These are phyloP conservation scores for Pseudopithomyces maydicus DNA, from an alignment of 2,329 filamentous ascomycete species.

Conservation along the genomic window DNA sequence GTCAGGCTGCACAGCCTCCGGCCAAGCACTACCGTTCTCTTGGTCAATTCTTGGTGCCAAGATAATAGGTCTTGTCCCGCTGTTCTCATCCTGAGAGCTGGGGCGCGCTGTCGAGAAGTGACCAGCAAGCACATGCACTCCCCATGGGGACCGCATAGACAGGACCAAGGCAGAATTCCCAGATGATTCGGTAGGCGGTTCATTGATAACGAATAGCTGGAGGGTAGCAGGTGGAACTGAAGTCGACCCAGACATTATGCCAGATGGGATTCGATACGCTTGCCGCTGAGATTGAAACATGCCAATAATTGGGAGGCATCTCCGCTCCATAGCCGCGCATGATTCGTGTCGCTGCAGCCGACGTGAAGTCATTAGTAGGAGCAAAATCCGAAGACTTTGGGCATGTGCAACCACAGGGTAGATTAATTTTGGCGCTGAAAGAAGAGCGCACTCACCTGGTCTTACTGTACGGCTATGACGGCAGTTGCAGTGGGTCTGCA, in stretches of 20 bases:
- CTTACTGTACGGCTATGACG: background rate
- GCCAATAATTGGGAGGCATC: background rate
- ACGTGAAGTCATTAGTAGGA: background rate
- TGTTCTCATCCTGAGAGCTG: background rate
- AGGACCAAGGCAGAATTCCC: background rate
- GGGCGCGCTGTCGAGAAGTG: background rate
- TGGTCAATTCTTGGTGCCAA: conserved; percentile 6
- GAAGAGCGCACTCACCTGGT: background rate
- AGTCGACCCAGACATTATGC: background rate
- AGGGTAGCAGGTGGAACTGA: too few species aligned
- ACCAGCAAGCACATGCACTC: background rate
- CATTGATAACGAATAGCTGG: too few species aligned
- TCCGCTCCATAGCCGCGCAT: background rate
- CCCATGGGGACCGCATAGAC: background rate
- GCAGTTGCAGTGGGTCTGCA: background rate
- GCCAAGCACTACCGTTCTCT: conserved; percentile 3
- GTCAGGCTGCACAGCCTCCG: conserved; percentile 3
- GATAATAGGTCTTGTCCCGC: conserved; percentile 5
- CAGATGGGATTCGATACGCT: background rate
- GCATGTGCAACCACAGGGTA: background rate
- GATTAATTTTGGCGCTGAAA: background rate
- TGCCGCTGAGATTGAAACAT: conserved; percentile 5
- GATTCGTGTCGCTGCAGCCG: background rate
- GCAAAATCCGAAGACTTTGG: background rate
- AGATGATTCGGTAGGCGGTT: background rate